These are phyloP conservation scores for Lablab purpureus DNA, from an alignment of 306 rosid genomes.

Conservation along the genomic window DNA sequence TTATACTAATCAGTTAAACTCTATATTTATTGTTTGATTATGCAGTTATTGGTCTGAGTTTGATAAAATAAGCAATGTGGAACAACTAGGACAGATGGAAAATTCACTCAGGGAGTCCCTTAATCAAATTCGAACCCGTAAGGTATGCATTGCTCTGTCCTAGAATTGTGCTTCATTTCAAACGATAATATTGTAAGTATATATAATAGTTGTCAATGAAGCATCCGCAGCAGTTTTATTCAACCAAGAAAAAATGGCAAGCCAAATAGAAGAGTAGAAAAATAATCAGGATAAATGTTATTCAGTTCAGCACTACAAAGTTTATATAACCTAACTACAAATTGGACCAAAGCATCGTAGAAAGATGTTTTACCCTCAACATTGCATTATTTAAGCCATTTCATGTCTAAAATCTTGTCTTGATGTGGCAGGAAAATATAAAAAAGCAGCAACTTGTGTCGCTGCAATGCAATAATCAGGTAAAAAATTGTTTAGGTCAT, in stretches of 20 bases:
- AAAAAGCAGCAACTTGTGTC: constrained; percentile 82
- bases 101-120: constrained; percentile 78
- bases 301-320: not conserved
- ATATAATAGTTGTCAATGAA: constrained; percentile 14
- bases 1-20: not conserved
- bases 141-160: constrained; percentile 56
- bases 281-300: not conserved
- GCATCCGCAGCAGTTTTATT: not conserved
- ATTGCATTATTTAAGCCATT: not conserved
- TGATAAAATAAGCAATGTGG: constrained; percentile 71
- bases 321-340: not conserved
- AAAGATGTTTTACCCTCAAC: not conserved
- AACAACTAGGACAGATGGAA: constrained; percentile 81
- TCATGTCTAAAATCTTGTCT: constrained; percentile 10
- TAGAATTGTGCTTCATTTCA: not conserved
- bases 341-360: not conserved
- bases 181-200: not conserved
- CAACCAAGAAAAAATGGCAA: not conserved
- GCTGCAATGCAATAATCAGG: constrained; percentile 83
- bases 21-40: constrained; percentile 16
- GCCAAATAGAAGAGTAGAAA: not conserved
- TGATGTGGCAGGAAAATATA: constrained; percentile 58
- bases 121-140: constrained; percentile 64
- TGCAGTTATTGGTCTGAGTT: constrained; percentile 62
- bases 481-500: constrained; percentile 41